A percentile compares a stretch with the other conserved stretches of the same genome.
Evolutionary conservation across 1,139 yeast genomes (phyloP).

Genomic region (Hansenula anomala): DNA sequence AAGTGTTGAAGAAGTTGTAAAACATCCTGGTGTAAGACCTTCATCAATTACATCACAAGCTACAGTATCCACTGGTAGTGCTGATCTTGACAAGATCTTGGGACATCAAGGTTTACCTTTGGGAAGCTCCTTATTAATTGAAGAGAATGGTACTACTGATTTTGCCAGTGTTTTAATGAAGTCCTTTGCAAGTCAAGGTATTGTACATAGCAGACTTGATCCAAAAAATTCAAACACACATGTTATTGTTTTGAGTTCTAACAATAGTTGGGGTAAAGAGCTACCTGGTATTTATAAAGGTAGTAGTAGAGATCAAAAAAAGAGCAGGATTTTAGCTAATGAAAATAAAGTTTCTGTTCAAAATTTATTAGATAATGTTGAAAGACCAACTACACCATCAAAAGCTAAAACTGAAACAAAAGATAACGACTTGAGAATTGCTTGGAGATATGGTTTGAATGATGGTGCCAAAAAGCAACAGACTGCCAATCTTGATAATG

Average conservation of each 20-base stretch:
- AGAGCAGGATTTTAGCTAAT: conserved; percentile 50
- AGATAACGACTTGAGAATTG: conserved; percentile 62
- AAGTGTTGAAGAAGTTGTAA: conserved; percentile 16
- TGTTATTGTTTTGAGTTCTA: conserved; percentile 62
- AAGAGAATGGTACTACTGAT: conserved; percentile 88
- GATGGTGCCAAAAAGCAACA: conserved; percentile 32
- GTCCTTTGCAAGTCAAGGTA: conserved; percentile 75
- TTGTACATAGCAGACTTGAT: conserved; percentile 57
- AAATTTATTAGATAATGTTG: conserved; percentile 40
- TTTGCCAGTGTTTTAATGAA: conserved; percentile 72
- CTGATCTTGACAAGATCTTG: conserved; percentile 68
- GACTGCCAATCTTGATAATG: conserved; percentile 14
- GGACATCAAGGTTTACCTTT: conserved; percentile 85
- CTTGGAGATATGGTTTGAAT: conserved; percentile 78
- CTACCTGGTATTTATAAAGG: conserved; percentile 82
- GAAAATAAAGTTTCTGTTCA: conserved; percentile 66
- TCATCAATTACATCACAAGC: conserved; percentile 73
- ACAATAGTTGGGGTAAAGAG: conserved; percentile 60
- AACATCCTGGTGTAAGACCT: conserved; percentile 65
- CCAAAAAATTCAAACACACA: conserved; percentile 41
- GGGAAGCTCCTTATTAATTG: conserved; percentile 65
- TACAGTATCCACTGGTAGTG: conserved; percentile 72
- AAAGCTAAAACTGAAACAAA: conserved; percentile 4
- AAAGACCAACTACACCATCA: conserved; percentile 5
- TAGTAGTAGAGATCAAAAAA: conserved; percentile 60